Evolutionary conservation across 257 asterid genomes (phyloP).

Genomic region (Striga asiatica): DNA sequence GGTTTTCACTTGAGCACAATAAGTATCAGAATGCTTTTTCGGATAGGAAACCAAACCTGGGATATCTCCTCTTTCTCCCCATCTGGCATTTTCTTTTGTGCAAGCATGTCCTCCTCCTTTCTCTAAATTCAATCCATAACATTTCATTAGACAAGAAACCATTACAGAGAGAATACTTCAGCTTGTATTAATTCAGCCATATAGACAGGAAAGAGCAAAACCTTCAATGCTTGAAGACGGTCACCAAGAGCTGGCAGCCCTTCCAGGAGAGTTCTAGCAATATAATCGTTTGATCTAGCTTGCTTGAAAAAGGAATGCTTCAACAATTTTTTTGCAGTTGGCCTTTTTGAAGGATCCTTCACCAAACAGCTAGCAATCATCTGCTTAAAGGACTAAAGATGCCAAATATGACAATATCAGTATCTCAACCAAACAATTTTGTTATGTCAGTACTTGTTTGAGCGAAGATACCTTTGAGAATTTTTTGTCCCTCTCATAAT

Average conservation of each 20-base stretch:
- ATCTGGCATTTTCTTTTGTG: conserved; percentile 93
- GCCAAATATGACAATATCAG: conserved; percentile 20
- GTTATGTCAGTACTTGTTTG: background rate
- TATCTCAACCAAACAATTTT: conserved; percentile 10
- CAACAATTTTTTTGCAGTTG: conserved; percentile 76
- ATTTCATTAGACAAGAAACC: conserved; percentile 19
- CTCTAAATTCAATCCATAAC: conserved; percentile 30
- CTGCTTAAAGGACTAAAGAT: conserved; percentile 77
- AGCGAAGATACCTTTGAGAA: conserved; percentile 66
- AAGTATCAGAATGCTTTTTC: background rate
- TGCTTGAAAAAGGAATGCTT: conserved; percentile 92
- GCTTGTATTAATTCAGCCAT: conserved; percentile 5
- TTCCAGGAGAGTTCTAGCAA: conserved; percentile 57
- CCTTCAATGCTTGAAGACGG: conserved; percentile 79
- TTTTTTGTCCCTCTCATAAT: conserved; percentile 87
- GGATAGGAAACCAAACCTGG: conserved; percentile 47
- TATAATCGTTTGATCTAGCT: conserved; percentile 88
- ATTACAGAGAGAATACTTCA: conserved; percentile 15
- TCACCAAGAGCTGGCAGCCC: conserved; percentile 93
- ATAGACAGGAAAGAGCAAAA: conserved; percentile 17
- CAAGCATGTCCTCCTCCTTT: conserved; percentile 94
- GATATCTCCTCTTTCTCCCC: conserved; percentile 90
- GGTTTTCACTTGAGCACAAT: background rate
- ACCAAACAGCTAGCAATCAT: conserved; percentile 97
- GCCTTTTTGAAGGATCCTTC: conserved; percentile 94